A percentile compares a stretch with the other conserved stretches of the same genome.
Evolutionary conservation across 371 early-diverging fungal species (phyloP).

Genomic region (Lichtheimia ornata): DNA sequence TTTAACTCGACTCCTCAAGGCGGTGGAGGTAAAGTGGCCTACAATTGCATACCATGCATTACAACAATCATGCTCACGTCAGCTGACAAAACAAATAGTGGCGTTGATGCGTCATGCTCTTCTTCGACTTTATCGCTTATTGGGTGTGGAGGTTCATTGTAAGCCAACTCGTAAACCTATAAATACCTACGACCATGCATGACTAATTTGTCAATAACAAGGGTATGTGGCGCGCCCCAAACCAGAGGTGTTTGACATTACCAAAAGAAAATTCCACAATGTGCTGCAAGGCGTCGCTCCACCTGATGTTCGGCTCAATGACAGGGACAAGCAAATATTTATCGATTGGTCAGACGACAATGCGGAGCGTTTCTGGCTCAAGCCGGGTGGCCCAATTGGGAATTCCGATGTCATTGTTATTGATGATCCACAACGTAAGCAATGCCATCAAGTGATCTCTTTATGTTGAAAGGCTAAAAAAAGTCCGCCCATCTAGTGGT

Average conservation of each 20-base stretch:
- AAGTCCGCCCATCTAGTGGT: conserved; percentile 43
- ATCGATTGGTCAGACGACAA: conserved; percentile 79
- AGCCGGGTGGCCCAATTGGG: conserved; percentile 65
- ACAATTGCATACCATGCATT: too few relatives aligned
- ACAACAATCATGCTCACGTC: too few relatives aligned
- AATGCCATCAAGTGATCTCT: neutral
- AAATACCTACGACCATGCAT: neutral
- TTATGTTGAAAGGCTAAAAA: neutral
- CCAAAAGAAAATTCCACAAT: conserved; percentile 89
- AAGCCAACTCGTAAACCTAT: conserved; percentile 8
- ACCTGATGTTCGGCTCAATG: conserved; percentile 56
- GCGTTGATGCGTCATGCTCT: conserved; percentile 90
- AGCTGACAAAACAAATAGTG: conserved; percentile 41
- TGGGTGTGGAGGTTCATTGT: conserved; percentile 70
- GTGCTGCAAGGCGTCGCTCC: conserved; percentile 86
- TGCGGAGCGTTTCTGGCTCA: conserved; percentile 75
- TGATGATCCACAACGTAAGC: conserved; percentile 84
- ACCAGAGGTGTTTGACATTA: conserved; percentile 81
- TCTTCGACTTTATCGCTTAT: conserved; percentile 67
- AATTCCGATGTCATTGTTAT: conserved; percentile 80
- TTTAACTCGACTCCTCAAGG: conserved; percentile 90
- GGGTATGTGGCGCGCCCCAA: conserved; percentile 79
- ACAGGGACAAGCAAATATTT: conserved; percentile 71
- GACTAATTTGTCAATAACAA: conserved; percentile 7
- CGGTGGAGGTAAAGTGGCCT: conserved; percentile 65